These are phyloP conservation scores for Colletotrichum viniferum DNA, from an alignment of 2,329 filamentous ascomycete species.

Conservation along the genomic window DNA sequence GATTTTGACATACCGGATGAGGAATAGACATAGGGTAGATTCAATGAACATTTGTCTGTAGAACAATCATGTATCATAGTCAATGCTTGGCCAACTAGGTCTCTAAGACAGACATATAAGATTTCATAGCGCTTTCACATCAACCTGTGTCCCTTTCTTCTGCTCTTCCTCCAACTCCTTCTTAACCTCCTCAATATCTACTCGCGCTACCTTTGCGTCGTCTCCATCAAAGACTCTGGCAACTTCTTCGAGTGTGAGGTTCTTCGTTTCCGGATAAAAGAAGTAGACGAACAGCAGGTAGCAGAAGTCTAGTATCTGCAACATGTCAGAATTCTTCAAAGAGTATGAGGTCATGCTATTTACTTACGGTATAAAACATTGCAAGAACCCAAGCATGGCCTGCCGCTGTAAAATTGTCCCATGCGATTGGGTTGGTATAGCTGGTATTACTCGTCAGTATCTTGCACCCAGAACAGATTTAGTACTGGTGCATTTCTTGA, in stretches of 20 bases:
- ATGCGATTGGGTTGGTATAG: not conserved
- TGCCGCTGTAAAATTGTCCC: not conserved
- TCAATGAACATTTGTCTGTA: not conserved
- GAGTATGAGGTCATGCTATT: rapidly evolving
- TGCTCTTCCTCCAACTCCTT: not conserved
- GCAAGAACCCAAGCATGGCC: not conserved
- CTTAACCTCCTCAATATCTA: not conserved
- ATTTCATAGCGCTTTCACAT: not conserved
- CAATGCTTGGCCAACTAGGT: not conserved
- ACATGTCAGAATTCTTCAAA: not conserved
- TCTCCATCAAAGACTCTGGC: not conserved
- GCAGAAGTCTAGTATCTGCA: not conserved
- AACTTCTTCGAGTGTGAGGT: not conserved
- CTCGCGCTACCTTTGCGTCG: not conserved
- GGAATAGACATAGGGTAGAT: no score
- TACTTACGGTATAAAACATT: not conserved
- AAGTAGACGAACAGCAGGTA: not conserved
- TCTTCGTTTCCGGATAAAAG: not conserved
- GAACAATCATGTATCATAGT: no score
- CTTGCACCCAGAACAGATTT: no score
- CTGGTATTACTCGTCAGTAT: not conserved
- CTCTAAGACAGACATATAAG: not conserved
- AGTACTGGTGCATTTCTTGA: not conserved
- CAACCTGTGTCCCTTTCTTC: not conserved
- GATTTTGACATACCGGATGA: slow-evolving; percentile 3